Conservation (phyloP, 2,329 filamentous ascomycete species). For the Graphilbum fragrans region DNA sequence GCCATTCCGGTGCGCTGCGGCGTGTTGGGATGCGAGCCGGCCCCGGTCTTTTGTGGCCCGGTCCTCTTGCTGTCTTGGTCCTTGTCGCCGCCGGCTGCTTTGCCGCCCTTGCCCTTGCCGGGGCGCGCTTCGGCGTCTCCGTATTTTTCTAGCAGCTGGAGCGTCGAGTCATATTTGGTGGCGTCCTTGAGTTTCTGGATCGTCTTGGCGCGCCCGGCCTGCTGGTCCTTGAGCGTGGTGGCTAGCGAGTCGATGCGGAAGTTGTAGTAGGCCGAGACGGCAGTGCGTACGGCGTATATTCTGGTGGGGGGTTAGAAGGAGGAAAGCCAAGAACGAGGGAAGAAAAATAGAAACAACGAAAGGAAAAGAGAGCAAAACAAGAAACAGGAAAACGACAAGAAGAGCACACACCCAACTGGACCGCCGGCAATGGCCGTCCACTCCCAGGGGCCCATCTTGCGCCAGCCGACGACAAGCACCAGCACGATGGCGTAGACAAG, state of each 20-base stretch:
- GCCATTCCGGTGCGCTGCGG: constrained; percentile 32
- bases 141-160: constrained; percentile 89
- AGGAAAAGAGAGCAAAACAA: not conserved
- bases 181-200: constrained; percentile 92
- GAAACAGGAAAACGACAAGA: not conserved
- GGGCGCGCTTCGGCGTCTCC: constrained; percentile 50
- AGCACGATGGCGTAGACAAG: constrained; percentile 76
- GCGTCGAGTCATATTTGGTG: constrained; percentile 91
- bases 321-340: no score
- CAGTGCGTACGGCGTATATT: constrained; percentile 65
- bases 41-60: not conserved
- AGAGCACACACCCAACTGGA: constrained; percentile 51
- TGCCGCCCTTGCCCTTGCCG: constrained; percentile 3
- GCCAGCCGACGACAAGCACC: constrained; percentile 72
- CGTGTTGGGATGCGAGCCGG: not conserved
- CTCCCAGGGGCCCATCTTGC: constrained; percentile 64
- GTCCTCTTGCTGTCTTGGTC: not conserved
- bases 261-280: constrained; percentile 60
- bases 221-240: constrained; percentile 57
- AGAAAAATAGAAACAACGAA: not conserved
- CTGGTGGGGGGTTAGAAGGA: constrained; percentile 25
- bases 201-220: constrained; percentile 69
- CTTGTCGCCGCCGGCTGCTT: constrained; percentile 6
- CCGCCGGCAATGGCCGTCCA: constrained; percentile 68
- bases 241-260: constrained; percentile 65